A percentile compares a stretch with the other conserved stretches of the same genome.
Evolutionary conservation across 805 yeast genomes (phyloP).

Genomic region (Pichia sporocuriosa): DNA sequence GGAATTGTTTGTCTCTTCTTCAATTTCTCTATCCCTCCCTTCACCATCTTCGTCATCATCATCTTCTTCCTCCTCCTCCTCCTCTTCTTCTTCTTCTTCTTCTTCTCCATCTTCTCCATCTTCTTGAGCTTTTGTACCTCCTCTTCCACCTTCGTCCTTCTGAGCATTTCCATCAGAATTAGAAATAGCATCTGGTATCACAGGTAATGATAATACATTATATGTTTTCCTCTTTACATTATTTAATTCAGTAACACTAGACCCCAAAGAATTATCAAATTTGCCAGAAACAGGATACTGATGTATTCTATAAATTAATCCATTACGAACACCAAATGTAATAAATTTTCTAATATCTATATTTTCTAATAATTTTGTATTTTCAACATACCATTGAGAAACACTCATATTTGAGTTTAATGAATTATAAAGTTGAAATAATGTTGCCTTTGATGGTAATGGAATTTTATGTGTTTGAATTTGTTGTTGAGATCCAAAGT

Average conservation of each 20-base stretch:
- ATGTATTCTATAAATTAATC: slow-evolving; percentile 74
- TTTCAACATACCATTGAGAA: slow-evolving; percentile 74
- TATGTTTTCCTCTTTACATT: neutral
- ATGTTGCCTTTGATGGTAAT: slow-evolving; percentile 55
- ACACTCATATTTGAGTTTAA: slow-evolving; percentile 72
- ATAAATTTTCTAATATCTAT: slow-evolving; percentile 82
- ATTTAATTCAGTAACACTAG: neutral
- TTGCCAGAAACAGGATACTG: slow-evolving; percentile 59
- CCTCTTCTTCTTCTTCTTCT: neutral
- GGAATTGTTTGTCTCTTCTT: neutral
- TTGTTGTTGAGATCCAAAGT: neutral
- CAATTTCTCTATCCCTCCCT: neutral
- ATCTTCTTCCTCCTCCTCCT: neutral
- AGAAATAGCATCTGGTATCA: neutral
- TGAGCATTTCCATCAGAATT: neutral
- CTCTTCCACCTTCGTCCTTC: neutral
- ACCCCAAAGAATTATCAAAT: slow-evolving; percentile 29
- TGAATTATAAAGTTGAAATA: slow-evolving; percentile 70
- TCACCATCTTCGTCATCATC: neutral
- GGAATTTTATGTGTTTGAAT: slow-evolving; percentile 13
- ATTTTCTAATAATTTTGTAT: slow-evolving; percentile 47
- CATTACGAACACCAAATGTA: slow-evolving; percentile 78
- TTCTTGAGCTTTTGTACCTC: neutral
- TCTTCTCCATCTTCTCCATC: neutral
- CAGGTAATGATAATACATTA: neutral